Evolutionary conservation across 768 basidiomycete genomes (phyloP).

Genomic region (Calocybe gangraenosa): DNA sequence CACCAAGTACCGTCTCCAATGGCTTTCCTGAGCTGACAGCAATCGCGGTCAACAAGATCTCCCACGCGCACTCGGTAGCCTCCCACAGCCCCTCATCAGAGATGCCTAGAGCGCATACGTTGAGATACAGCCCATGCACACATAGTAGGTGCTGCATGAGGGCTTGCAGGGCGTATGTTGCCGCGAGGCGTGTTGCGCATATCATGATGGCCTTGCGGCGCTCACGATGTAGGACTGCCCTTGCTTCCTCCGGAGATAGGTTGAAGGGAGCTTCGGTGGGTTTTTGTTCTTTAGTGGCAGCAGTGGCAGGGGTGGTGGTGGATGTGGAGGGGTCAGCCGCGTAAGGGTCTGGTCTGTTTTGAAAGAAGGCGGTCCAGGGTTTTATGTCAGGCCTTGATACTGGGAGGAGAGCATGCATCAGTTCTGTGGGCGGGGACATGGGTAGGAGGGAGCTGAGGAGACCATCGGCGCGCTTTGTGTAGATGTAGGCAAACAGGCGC

Average conservation of each 20-base stretch:
- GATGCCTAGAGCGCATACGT: slow-evolving; percentile 66
- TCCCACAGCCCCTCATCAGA: slow-evolving; percentile 65
- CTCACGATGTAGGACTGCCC: not conserved
- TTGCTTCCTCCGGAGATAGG: not conserved
- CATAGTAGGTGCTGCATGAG: slow-evolving; percentile 48
- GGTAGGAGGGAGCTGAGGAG: slow-evolving; percentile 52
- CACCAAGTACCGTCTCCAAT: too few species aligned
- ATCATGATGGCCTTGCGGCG: slow-evolving; percentile 12
- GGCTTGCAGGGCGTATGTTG: slow-evolving; percentile 38
- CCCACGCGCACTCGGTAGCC: slow-evolving; percentile 64
- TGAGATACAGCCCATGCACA: slow-evolving; percentile 70
- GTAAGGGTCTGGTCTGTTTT: too few species aligned
- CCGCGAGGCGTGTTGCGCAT: slow-evolving; percentile 31
- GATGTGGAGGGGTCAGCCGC: too few species aligned
- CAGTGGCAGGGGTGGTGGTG: too few species aligned
- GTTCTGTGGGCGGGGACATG: slow-evolving; percentile 27
- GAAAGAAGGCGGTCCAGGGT: too few species aligned
- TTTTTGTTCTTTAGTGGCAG: too few species aligned
- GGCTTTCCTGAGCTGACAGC: too few species aligned
- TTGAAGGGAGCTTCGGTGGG: too few species aligned
- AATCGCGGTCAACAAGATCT: slow-evolving; percentile 58
- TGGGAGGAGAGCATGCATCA: slow-evolving; percentile 12
- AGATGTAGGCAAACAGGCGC: slow-evolving; percentile 58
- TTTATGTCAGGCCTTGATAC: not conserved
- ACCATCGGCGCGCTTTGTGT: slow-evolving; percentile 49